Percentiles rank a stretch among this genome's conserved stretches.
Evolutionary conservation across 2,329 filamentous ascomycete species (phyloP).

Genomic region (Fusarium ambrosium): DNA sequence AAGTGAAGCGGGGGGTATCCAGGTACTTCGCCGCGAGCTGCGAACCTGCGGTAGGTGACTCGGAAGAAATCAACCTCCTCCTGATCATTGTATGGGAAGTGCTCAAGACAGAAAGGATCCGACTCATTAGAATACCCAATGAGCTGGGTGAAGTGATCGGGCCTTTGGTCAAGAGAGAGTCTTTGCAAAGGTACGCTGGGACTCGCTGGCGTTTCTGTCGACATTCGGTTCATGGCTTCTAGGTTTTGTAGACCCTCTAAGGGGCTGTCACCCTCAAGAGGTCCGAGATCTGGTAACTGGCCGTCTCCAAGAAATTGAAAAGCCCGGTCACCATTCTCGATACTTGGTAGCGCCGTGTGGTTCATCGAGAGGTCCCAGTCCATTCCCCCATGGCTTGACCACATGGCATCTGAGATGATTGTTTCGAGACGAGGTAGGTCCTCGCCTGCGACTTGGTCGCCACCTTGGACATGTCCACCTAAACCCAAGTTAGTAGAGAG

Average conservation of each 20-base stretch:
- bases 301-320: background rate
- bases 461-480: background rate
- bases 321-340: background rate
- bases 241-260: background rate
- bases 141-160: background rate
- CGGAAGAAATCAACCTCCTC: slow-evolving; percentile 45
- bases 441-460: background rate
- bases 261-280: background rate
- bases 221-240: background rate
- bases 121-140: slow-evolving; percentile 11
- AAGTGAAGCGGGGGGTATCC: background rate
- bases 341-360: background rate
- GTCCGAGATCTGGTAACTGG: background rate
- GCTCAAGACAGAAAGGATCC: slow-evolving; percentile 5
- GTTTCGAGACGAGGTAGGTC: background rate
- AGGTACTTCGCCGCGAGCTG: background rate
- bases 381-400: background rate
- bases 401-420: slow-evolving; percentile 1
- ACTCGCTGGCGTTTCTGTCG: background rate
- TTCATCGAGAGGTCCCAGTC: background rate
- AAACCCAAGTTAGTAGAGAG: background rate
- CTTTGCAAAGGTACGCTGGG: background rate
- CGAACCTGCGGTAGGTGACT: slow-evolving; percentile 36
- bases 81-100: slow-evolving; percentile 24
- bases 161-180: background rate